Base-by-base conservation (phyloP, 192 early-diverging fungal species). In the Coemansia sp. region DNA sequence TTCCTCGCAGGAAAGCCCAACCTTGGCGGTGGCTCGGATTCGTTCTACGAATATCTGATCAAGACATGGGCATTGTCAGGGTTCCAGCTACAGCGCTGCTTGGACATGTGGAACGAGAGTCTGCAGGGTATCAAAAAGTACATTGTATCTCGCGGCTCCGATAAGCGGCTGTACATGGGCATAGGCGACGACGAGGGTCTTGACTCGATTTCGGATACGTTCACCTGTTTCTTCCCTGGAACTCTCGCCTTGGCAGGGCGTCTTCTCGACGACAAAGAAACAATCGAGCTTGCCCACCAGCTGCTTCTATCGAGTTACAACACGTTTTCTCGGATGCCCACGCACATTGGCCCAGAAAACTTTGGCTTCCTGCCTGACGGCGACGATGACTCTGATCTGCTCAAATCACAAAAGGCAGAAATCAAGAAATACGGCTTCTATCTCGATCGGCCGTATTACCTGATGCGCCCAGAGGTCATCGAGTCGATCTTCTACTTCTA, bases 1-100 rank as follows among this genome's bases (percentile, higher is more conserved):
- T 83, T 76, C 59, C 42, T 75, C 29, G 64, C 59, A 22, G 77
- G 77, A 45, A 76, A 83, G 73, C 89, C 90, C 56, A 91, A 94
- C 31, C 83, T 96, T 33, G 96, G 96, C 4, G 89, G 90, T 25
- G 85, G 93, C 18, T 94, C 93, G 5, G 96, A 98, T 59, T 91
- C 89, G 29, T 98, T 95, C 68, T 98, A 98, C 81, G 94, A 98
- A 82, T 98, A 98, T 69, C 79, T 96, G 48, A 88, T 91, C 60
- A 98, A 98, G 69, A 93, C 94, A 60, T 96, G 91, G 72, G 80
- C 94, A 16, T 90, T 91, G 59, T 93, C 94, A 0, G 86, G 70
- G 1, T 83, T 78, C 58, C 64, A 63, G 59, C 69, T 83, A 17
- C 72, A 83, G 61, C 72, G 76, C 22, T 75, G 66, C 52, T 52